phyloP scores from a whole-genome alignment of 1,284 basidiomycete genomes.

The Microstroma glucosiphilum region DNA sequence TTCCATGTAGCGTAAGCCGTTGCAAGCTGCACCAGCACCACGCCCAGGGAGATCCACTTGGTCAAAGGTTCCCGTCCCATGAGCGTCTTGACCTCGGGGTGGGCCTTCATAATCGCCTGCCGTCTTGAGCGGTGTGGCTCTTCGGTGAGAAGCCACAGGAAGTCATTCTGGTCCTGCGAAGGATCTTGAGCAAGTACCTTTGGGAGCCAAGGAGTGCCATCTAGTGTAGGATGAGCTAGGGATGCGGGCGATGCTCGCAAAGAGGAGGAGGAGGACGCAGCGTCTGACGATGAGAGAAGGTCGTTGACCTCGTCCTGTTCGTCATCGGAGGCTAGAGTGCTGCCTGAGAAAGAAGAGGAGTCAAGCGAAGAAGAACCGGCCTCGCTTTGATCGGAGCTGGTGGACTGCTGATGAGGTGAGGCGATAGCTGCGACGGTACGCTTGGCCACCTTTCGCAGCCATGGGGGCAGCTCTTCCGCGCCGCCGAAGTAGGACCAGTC shows the following conservation, averaged over 20 bases:
- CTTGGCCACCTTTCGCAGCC: constrained; percentile 4
- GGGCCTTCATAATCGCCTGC: constrained; percentile 82
- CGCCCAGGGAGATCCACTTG: constrained; percentile 74
- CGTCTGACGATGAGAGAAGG: background rate
- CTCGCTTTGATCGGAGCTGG: background rate
- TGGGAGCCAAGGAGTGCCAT: constrained; percentile 44
- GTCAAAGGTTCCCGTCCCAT: constrained; percentile 92
- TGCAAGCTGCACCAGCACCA: constrained; percentile 70
- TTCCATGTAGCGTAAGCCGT: constrained; percentile 57
- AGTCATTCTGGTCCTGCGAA: constrained; percentile 46
- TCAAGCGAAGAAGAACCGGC: constrained; percentile 7
- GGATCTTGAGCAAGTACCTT: constrained; percentile 22
- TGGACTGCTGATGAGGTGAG: background rate
- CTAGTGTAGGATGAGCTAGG: background rate
- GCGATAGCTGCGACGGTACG: background rate
- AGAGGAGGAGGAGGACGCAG: background rate
- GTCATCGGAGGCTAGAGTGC: constrained; percentile 15
- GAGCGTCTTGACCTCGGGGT: constrained; percentile 85
- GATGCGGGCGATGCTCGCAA: constrained; percentile 15
- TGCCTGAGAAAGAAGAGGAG: constrained; percentile 10
- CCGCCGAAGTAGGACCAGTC: constrained; percentile 50
- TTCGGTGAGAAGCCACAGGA: constrained; percentile 89
- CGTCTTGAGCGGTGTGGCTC: constrained; percentile 86
- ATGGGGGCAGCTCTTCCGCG: constrained; percentile 27
- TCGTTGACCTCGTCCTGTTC: constrained; percentile 13